Evolutionary conservation across 2,329 filamentous ascomycete genomes (phyloP).

Genomic region (Fusarium buharicum): DNA sequence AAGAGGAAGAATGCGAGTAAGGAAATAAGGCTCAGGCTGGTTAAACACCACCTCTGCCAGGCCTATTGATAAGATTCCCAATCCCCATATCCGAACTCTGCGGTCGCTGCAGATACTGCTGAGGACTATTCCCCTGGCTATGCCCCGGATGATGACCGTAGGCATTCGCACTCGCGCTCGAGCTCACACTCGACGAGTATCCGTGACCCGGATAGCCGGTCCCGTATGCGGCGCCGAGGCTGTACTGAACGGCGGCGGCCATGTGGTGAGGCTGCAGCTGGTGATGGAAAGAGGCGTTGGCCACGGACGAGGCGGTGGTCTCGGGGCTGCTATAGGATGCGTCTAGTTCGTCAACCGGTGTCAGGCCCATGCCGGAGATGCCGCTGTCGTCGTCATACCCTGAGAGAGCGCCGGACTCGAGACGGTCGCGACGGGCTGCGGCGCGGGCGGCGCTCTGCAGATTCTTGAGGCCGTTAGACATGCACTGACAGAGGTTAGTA

Average conservation of each 20-base stretch:
- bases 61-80: constrained; percentile 66
- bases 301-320: constrained; percentile 57
- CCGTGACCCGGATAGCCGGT: constrained; percentile 51
- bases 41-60: constrained; percentile 47
- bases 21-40: neutral
- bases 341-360: constrained; percentile 68
- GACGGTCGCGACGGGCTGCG: constrained; percentile 71
- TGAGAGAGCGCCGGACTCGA: constrained; percentile 57
- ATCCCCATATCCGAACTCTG: constrained; percentile 71
- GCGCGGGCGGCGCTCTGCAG: constrained; percentile 76
- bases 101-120: constrained; percentile 59
- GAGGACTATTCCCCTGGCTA: constrained; percentile 55
- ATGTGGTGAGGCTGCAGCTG: constrained; percentile 44
- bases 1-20: neutral
- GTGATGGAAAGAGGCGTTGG: constrained; percentile 49
- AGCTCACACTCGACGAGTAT: constrained; percentile 66
- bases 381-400: constrained; percentile 77
- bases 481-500: constrained; percentile 66
- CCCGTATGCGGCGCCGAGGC: constrained; percentile 38
- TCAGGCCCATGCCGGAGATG: constrained; percentile 70
- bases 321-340: constrained; percentile 67
- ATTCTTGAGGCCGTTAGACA: constrained; percentile 86
- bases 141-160: constrained; percentile 45
- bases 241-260: constrained; percentile 39
- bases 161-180: constrained; percentile 54